Percentiles rank a stretch among this genome's conserved stretches.
phyloP scores from a whole-genome alignment of 208 protist genomes.

The Herpetomonas samuelpessoai region DNA sequence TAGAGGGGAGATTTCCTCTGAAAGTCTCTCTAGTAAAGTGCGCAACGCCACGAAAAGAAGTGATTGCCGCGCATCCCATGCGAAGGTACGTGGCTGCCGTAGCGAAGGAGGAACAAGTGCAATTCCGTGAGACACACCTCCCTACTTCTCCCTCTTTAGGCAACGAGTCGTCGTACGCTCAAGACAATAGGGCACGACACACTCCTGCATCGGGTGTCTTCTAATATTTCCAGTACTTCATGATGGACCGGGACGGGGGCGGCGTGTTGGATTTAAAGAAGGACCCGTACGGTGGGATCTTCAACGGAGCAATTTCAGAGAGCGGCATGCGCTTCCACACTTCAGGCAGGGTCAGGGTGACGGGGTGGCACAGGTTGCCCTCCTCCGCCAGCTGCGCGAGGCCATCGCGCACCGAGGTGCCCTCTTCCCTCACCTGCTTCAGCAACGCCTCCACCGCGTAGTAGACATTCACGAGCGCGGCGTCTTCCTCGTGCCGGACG shows the following conservation, averaged over 20 bases:
- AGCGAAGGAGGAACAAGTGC: no score
- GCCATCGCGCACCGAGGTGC: conserved; percentile 41
- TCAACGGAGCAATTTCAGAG: conserved; percentile 68
- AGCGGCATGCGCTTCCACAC: conserved; percentile 71
- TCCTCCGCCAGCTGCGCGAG: conserved; percentile 48
- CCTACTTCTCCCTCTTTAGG: conserved; percentile 1
- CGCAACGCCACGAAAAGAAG: no score
- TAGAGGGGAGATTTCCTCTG: conserved; percentile 5
- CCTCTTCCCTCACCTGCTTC: conserved; percentile 29
- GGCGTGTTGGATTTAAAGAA: conserved; percentile 63
- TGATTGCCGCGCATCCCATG: no score
- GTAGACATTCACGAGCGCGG: conserved; percentile 87
- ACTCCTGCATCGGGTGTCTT: no score
- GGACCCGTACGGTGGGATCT: conserved; percentile 70
- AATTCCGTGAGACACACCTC: no score
- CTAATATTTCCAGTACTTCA: conserved; percentile 86
- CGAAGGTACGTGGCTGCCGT: no score
- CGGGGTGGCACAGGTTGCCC: conserved; percentile 59
- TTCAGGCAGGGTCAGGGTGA: conserved; percentile 54
- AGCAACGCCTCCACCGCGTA: conserved; percentile 81
- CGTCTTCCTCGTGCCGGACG: conserved; percentile 46
- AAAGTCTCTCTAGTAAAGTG: no score
- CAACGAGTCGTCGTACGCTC: no score
- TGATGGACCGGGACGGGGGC: conserved; percentile 54
- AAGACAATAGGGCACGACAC: no score